Evolutionary conservation across 768 basidiomycete species (phyloP), one percentile per base, ranked within the genome.

Genomic region (Lactifluus pinguis): DNA sequence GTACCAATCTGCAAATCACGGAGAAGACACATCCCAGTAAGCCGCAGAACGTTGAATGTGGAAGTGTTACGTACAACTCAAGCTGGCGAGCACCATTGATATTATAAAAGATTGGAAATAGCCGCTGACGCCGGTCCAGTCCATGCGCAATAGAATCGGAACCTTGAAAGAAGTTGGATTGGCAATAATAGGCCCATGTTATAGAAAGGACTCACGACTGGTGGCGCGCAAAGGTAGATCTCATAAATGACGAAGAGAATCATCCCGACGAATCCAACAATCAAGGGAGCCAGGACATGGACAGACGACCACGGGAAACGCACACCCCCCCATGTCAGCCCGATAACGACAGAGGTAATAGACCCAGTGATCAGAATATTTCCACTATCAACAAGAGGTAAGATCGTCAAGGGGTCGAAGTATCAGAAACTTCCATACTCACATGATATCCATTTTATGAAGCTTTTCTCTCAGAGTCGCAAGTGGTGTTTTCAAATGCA

Each of bases 311-410:
- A 82, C 0, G 75, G 61, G 53, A 71, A 77, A 3, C 66, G 63
- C 6, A 72, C 68, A 7, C 81, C 80, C 1, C 75, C 81, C 78
- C 74, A 75, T 10, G 77, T 74, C 51, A 77, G 57, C 14, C 68
- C 74, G 41, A 76, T 66, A 8, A 69, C 66, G 25, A 25, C 25
- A 25, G 25, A 25, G 25, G 25, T 25, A 25, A 25, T 25, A 25
- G 25, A 25, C 25, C 25, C 25, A 25, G 25, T 25, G 25, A 25
- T 25, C 25, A 25, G 25, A 25, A 25, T 25, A 25, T 25, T 25
- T 25, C 25, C 25, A 25, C 25, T 25, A 25, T 2, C 25, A 25
- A 25, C 25, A 25, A 25, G 2, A 25, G 29, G 21, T 59, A 29
- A 54, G 48, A 19, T 21, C 11, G 19, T 10, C n/a, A 21, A 9